These are phyloP conservation scores for Termitomyces sp. DNA, from an alignment of 768 basidiomycete species.

Conservation along the genomic window DNA sequence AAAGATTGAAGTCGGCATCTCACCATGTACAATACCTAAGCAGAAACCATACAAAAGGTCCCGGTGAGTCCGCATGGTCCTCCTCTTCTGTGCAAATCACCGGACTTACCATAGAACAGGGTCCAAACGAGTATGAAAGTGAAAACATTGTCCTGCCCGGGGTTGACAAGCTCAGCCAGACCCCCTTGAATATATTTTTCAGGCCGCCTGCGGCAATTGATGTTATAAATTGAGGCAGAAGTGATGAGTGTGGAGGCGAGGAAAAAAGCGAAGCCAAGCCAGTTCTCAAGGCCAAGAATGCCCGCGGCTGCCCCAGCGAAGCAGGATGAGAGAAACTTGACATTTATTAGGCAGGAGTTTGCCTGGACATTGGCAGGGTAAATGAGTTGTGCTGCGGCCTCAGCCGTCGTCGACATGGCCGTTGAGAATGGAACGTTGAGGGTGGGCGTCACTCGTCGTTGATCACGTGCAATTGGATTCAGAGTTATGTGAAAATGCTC, in stretches of 20 bases:
- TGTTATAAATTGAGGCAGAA: constrained; percentile 52
- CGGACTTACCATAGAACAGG: constrained; percentile 75
- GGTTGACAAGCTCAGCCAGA: constrained; percentile 64
- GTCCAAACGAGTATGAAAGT: constrained; percentile 95
- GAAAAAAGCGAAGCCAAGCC: constrained; percentile 79
- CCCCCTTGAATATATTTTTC: constrained; percentile 61
- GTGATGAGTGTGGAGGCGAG: constrained; percentile 61
- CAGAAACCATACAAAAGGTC: neutral
- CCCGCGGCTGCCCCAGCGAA: constrained; percentile 87
- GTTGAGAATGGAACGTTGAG: constrained; percentile 3
- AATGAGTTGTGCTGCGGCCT: constrained; percentile 53
- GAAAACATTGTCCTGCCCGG: constrained; percentile 87
- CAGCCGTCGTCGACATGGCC: constrained; percentile 44
- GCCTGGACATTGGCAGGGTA: constrained; percentile 63
- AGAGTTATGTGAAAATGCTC: too few relatives aligned
- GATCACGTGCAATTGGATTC: neutral
- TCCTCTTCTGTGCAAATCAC: constrained; percentile 1
- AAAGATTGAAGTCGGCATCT: constrained; percentile 13
- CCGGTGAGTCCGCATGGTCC: neutral
- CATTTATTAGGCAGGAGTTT: constrained; percentile 55
- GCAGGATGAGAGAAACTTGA: constrained; percentile 80
- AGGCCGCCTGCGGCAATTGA: constrained; percentile 71
- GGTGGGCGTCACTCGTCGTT: neutral
- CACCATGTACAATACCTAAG: constrained; percentile 48
- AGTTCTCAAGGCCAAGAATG: constrained; percentile 84